A percentile compares a stretch with the other conserved stretches of the same genome.
These are phyloP conservation scores for Ustulina deusta DNA, from an alignment of 2,329 filamentous ascomycete species.

Conservation along the genomic window DNA sequence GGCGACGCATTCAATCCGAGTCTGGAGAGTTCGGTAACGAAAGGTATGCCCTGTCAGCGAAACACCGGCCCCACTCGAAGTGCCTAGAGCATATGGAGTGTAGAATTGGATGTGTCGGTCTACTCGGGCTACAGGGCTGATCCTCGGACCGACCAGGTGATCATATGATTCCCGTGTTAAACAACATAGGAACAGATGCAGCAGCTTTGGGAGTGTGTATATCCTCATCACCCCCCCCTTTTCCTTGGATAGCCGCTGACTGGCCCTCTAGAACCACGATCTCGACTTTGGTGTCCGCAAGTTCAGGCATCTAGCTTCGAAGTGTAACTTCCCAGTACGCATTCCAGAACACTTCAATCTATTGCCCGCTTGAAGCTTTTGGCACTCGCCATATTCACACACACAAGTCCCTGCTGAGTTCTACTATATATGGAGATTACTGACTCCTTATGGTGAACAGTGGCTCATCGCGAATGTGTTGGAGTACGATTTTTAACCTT, in stretches of 20 bases:
- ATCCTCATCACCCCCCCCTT: constrained; percentile 41
- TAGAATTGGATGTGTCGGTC: not conserved
- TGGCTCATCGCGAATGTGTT: constrained; percentile 92
- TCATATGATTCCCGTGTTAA: constrained; percentile 90
- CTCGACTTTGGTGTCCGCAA: constrained; percentile 90
- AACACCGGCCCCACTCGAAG: not conserved
- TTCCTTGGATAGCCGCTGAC: constrained; percentile 29
- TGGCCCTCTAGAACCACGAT: constrained; percentile 79
- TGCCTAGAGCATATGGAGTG: not conserved
- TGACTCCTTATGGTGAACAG: constrained; percentile 24
- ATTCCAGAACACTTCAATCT: not conserved
- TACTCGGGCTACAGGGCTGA: not conserved
- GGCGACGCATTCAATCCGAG: constrained; percentile 94
- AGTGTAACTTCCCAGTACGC: constrained; percentile 79
- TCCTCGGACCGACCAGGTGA: constrained; percentile 59
- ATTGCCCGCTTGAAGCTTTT: not conserved
- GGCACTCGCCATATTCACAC: not conserved
- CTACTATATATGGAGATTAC: not conserved
- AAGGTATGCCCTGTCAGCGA: constrained; percentile 64
- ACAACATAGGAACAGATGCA: constrained; percentile 79
- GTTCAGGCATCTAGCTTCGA: constrained; percentile 76
- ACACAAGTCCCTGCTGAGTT: not conserved
- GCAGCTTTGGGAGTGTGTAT: constrained; percentile 81
- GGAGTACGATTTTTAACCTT: constrained; percentile 58
- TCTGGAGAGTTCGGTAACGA: constrained; percentile 88